Evolutionary conservation across 2,329 filamentous ascomycete species (phyloP), one percentile per base, ranked within the genome.

Genomic region (Botrytis tulipae): DNA sequence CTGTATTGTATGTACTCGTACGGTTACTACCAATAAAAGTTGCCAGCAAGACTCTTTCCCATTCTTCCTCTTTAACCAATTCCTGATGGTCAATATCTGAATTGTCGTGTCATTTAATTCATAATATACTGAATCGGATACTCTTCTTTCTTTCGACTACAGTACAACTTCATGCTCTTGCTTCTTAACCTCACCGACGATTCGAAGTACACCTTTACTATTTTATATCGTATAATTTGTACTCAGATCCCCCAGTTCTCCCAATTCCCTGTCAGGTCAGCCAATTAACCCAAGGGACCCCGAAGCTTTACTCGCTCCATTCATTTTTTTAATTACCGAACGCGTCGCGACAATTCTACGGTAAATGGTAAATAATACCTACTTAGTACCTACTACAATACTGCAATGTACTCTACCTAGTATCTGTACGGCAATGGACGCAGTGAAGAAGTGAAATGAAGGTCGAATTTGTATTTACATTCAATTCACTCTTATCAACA

Each of bases 331-430:
- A 73, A 59, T 73, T 73, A 73, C 54, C 65, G 74, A 74, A 73
- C 75, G 74, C 73, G 75, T 76, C 76, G 75, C 76, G 73, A 73
- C 37, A 35, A 20, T 51, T 51, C 69, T 40, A 65, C 32, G 59
- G 59, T 37, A 14, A n/a, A 25, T 40, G 32, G 59, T 61, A 25
- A 5, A 25, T n/a, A n/a, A n/a, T n/a, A n/a, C n/a, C n/a, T n/a
- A n/a, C n/a, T n/a, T n/a, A n/a, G n/a, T n/a, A n/a, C n/a, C n/a
- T n/a, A n/a, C n/a, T n/a, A 37, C 37, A 37, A 40, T 51, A 14
- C 18, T 46, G 32, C 37, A 14, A 57, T 54, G n/a, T 65, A 46
- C 40, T 46, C 59, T 22, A n/a, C n/a, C n/a, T n/a, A n/a, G n/a
- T n/a, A 25, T 37, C 20, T 14, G 22, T 61, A 61, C 35, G 6